These are phyloP conservation scores for Geranium rotundifolium DNA, from an alignment of 345 rosid genomes.

Conservation along the genomic window DNA sequence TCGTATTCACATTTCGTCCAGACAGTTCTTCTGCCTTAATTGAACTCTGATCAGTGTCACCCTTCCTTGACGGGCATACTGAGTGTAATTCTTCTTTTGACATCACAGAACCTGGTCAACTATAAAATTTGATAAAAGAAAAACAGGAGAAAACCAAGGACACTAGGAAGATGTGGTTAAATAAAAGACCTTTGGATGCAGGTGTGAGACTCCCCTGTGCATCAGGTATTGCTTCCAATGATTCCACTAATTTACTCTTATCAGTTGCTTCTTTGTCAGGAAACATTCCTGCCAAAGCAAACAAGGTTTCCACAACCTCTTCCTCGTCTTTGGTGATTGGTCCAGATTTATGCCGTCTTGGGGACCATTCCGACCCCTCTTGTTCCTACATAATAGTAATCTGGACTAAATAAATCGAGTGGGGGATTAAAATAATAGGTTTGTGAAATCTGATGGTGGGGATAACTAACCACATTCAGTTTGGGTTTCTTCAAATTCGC, in stretches of 20 bases:
- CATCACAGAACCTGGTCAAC: slow-evolving; percentile 15
- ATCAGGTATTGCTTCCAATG: slow-evolving; percentile 16
- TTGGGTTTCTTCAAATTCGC: slow-evolving; percentile 25
- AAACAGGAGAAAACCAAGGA: neutral
- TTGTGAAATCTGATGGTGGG: too few species aligned
- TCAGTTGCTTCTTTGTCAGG: slow-evolving; percentile 16
- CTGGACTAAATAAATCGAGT: too few species aligned
- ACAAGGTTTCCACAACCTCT: slow-evolving; percentile 86
- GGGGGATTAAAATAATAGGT: too few species aligned
- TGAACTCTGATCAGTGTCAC: slow-evolving; percentile 7
- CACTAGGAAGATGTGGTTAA: neutral
- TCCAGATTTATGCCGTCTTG: slow-evolving; percentile 20
- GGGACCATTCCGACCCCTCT: slow-evolving; percentile 15
- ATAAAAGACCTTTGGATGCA: slow-evolving; percentile 14
- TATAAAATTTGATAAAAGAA: neutral
- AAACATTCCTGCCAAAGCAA: slow-evolving; percentile 72
- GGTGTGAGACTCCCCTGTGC: slow-evolving; percentile 10
- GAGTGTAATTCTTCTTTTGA: slow-evolving; percentile 19
- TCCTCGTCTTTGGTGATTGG: slow-evolving; percentile 85
- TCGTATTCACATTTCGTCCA: slow-evolving; percentile 12
- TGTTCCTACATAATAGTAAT: slow-evolving; percentile 15
- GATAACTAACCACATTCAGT: slow-evolving; percentile 14
- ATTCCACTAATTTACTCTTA: slow-evolving; percentile 14
- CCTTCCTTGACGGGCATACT: neutral
- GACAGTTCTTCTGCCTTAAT: slow-evolving; percentile 11